A percentile compares a stretch with the other conserved stretches of the same genome.
Evolutionary conservation across 2,329 filamentous ascomycete genomes (phyloP).

Genomic region (Verticillium isaacii): DNA sequence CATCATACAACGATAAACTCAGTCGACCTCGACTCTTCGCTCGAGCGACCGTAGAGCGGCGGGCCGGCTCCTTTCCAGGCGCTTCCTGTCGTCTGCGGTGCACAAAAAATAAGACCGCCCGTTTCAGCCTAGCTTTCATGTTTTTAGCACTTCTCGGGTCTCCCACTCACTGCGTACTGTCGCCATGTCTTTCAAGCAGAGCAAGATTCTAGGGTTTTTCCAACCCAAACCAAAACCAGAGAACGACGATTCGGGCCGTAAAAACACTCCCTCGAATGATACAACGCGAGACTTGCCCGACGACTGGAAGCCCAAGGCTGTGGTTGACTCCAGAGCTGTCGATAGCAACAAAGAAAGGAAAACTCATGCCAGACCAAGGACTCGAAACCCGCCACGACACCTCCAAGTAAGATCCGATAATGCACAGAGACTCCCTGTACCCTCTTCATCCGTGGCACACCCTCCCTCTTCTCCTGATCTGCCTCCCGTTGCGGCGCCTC

Average conservation of each 20-base stretch:
- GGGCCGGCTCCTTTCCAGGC: no score
- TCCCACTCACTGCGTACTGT: neutral
- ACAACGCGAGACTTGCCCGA: neutral
- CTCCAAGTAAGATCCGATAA: neutral
- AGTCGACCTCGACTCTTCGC: no score
- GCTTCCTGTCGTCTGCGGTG: no score
- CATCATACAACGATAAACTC: no score
- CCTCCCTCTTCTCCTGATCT: neutral
- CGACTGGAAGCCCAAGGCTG: neutral
- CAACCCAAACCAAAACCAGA: conserved; percentile 16
- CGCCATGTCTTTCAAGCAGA: conserved; percentile 16
- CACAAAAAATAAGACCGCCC: no score
- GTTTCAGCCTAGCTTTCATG: neutral
- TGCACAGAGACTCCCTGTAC: neutral
- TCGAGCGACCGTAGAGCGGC: no score
- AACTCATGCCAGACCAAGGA: neutral
- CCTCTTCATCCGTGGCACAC: neutral
- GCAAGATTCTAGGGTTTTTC: conserved; percentile 33
- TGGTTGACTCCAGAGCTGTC: neutral
- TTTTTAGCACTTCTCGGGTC: neutral
- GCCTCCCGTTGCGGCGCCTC: neutral
- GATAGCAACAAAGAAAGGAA: neutral
- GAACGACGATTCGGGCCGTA: no score
- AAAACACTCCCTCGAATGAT: neutral
- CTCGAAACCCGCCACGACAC: neutral